Evolutionary conservation across 75 land plant genomes (phyloP).

Genomic region (Selaginella tamariscina): DNA sequence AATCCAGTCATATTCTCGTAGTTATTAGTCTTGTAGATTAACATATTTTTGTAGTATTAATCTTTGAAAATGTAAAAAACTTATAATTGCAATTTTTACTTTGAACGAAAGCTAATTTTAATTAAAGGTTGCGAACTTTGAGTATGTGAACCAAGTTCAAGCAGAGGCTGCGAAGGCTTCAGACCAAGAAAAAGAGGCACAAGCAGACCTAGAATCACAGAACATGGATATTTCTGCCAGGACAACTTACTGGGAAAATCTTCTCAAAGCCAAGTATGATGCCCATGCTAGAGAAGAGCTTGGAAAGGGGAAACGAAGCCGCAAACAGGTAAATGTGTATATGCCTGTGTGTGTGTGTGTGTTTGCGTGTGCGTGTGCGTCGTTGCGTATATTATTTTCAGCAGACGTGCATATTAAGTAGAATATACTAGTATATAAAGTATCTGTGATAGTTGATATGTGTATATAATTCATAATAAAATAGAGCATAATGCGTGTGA

Average conservation of each 20-base stretch:
- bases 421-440: no score
- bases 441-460: no score
- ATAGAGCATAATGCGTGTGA: no score
- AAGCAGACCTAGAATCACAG: constrained; percentile 25
- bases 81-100: neutral
- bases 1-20: no score
- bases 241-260: constrained; percentile 72
- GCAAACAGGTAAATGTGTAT: constrained; percentile 92
- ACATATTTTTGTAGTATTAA: neutral
- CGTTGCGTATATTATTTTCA: no score
- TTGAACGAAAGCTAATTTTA: neutral
- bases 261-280: constrained; percentile 60
- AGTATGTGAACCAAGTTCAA: constrained; percentile 67
- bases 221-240: constrained; percentile 37
- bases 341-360: no score
- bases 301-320: constrained; percentile 94
- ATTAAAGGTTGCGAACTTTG: constrained; percentile 87
- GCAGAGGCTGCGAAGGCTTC: constrained; percentile 46
- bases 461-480: no score
- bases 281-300: constrained; percentile 51
- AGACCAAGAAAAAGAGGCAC: constrained; percentile 38
- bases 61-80: constrained; percentile 1
- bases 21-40: neutral
- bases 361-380: no score
- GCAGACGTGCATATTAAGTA: no score